phyloP scores from a whole-genome alignment of 2,329 filamentous ascomycete species.

The Colletotrichum sp. region DNA sequence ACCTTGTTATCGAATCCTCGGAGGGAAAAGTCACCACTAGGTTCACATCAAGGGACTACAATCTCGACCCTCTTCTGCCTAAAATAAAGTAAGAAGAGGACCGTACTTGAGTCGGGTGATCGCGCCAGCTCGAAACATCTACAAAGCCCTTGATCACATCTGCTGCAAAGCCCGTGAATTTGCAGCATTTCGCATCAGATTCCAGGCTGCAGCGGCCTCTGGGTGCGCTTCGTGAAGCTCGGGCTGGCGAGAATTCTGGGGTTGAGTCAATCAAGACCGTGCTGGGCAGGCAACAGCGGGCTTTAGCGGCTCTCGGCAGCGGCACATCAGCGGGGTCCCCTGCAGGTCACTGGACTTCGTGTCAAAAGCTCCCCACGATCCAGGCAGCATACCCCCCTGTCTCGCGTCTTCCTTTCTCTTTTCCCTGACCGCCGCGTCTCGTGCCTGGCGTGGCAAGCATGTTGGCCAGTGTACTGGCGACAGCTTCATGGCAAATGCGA shows the following conservation, averaged over 20 bases:
- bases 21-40: not conserved
- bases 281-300: slow-evolving; percentile 14
- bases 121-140: not conserved
- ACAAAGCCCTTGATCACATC: not conserved
- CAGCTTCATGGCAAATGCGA: not conserved
- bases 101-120: not conserved
- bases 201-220: slow-evolving; percentile 3
- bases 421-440: slow-evolving; percentile 4
- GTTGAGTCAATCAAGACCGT: not conserved
- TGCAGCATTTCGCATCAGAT: not conserved
- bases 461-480: not conserved
- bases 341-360: slow-evolving; percentile 19
- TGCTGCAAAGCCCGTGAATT: not conserved
- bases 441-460: not conserved
- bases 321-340: not conserved
- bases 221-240: not conserved
- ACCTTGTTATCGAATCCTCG: not conserved
- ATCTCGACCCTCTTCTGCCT: not conserved
- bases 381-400: slow-evolving; percentile 19
- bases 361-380: slow-evolving; percentile 1
- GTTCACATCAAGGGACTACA: not conserved
- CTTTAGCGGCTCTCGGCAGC: not conserved
- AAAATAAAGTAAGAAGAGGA: not conserved
- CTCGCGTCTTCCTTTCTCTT: not conserved
- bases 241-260: not conserved